These are phyloP conservation scores for Calonectria honghensis DNA, from an alignment of 2,329 filamentous ascomycete genomes.

Conservation along the genomic window DNA sequence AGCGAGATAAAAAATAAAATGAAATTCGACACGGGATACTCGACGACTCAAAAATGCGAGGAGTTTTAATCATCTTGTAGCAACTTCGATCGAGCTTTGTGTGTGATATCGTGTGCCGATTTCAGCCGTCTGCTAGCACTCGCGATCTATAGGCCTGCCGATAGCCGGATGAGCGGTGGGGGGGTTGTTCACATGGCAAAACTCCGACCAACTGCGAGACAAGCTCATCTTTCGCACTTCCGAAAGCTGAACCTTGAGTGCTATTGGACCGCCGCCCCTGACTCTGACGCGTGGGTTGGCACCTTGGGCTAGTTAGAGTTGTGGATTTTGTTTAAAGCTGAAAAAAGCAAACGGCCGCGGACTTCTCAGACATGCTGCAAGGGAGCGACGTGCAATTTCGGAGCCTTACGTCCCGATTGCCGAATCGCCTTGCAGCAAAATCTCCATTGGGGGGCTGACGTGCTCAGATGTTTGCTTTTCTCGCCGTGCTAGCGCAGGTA, in stretches of 20 bases:
- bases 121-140: background rate
- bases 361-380: conserved; percentile 24
- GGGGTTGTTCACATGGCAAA: background rate
- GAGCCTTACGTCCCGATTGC: background rate
- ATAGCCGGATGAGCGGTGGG: background rate
- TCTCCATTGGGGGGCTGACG: background rate
- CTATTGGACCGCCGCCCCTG: background rate
- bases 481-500: conserved; percentile 7
- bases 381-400: conserved; percentile 24
- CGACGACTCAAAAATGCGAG: conserved; percentile 8
- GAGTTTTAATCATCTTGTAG: background rate
- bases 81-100: background rate
- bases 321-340: background rate
- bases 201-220: background rate
- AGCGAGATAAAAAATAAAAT: background rate
- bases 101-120: conserved; percentile 5
- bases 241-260: background rate
- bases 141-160: background rate
- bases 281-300: conserved; percentile 10
- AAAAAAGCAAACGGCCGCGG: conserved; percentile 24
- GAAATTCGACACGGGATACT: background rate
- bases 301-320: background rate
- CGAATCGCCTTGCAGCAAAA: conserved; percentile 22
- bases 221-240: background rate
- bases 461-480: conserved; percentile 3